phyloP scores from a whole-genome alignment of 2,329 filamentous ascomycete genomes.

The Didymella exigua region DNA sequence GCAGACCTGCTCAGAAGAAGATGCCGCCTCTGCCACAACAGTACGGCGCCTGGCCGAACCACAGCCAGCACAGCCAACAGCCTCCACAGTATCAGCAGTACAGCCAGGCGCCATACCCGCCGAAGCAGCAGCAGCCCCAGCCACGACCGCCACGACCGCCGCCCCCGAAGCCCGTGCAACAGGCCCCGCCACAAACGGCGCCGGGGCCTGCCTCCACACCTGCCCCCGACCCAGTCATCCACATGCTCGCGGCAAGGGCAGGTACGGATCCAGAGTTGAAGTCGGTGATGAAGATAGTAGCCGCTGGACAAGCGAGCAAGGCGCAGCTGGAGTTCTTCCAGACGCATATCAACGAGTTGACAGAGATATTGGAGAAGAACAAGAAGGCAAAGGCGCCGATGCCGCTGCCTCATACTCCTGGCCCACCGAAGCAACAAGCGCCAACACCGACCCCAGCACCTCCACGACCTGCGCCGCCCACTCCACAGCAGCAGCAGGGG shows the following conservation, averaged over 20 bases:
- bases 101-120: conserved; percentile 10
- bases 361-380: conserved; percentile 54
- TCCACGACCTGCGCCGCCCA: conserved; percentile 14
- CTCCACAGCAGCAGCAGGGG: conserved; percentile 3
- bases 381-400: conserved; percentile 37
- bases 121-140: conserved; percentile 23
- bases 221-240: conserved; percentile 76
- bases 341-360: conserved; percentile 79
- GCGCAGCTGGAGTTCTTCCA: conserved; percentile 78
- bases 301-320: conserved; percentile 72
- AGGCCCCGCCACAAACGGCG: conserved; percentile 26
- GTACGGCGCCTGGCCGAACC: conserved; percentile 45
- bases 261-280: conserved; percentile 74
- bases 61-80: conserved; percentile 36
- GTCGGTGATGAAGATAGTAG: conserved; percentile 82
- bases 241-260: conserved; percentile 76
- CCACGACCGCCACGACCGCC: conserved; percentile 41
- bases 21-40: conserved; percentile 27
- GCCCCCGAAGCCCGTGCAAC: conserved; percentile 38
- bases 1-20: conserved; percentile 37
- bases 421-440: conserved; percentile 14
- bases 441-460: conserved; percentile 17
- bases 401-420: conserved; percentile 18
- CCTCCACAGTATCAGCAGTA: conserved; percentile 25
- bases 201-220: conserved; percentile 38